phyloP scores from a whole-genome alignment of 495 filamentous ascomycete species.

The Xylaria flabelliformis region DNA sequence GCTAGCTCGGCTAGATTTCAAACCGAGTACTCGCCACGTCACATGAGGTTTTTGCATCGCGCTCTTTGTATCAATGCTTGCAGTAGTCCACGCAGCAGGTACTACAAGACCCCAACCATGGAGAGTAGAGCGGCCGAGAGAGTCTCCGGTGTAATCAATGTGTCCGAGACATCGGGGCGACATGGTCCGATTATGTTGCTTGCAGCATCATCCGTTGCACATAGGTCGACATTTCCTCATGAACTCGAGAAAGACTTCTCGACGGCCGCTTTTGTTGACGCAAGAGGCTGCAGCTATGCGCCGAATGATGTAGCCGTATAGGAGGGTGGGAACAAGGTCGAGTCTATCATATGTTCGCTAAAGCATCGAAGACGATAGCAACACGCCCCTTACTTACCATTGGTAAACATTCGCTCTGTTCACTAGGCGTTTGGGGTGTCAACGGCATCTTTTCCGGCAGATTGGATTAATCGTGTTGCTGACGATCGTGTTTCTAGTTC shows the following conservation, averaged over 20 bases:
- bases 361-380: neutral
- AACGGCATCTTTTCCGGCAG: neutral
- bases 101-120: neutral
- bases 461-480: neutral
- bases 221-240: neutral
- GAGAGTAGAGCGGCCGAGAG: neutral
- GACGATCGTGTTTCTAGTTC: neutral
- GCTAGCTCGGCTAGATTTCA: neutral
- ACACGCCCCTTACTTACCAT: neutral
- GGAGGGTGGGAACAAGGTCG: neutral
- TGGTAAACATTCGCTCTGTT: neutral
- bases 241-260: neutral
- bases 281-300: neutral
- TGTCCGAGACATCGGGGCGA: neutral
- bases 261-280: neutral
- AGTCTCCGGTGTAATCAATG: neutral
- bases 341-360: neutral
- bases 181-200: neutral
- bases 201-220: neutral
- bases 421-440: neutral
- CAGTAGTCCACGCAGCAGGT: neutral
- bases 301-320: neutral
- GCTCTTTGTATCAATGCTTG: neutral
- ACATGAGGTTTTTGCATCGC: neutral
- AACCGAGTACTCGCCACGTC: neutral